These are phyloP conservation scores for Babesia gibsoni DNA, from an alignment of 169 alveolate genomes.

Conservation along the genomic window DNA sequence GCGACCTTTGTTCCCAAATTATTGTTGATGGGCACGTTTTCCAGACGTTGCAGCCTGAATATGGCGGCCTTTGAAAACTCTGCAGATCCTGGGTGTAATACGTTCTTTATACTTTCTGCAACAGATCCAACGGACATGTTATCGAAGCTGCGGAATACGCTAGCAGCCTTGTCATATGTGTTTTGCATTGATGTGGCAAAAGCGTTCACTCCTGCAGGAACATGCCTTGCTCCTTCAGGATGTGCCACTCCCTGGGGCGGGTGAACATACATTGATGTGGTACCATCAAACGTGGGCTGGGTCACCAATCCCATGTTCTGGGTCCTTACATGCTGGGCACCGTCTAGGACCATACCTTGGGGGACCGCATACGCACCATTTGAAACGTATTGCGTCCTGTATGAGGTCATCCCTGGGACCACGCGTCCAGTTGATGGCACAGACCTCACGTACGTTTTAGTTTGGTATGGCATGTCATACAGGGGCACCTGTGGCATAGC, in stretches of 20 bases:
- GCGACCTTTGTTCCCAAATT: conserved; percentile 43
- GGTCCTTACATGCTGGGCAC: too few species aligned
- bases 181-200: conserved; percentile 4
- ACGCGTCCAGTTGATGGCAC: too few species aligned
- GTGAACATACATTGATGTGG: too few species aligned
- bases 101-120: background rate
- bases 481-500: background rate
- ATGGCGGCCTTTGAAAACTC: conserved; percentile 52
- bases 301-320: too few species aligned
- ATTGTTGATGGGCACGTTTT: conserved; percentile 65
- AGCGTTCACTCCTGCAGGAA: background rate
- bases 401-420: too few species aligned
- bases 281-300: too few species aligned
- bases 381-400: too few species aligned
- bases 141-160: conserved; percentile 29
- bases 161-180: conserved; percentile 12
- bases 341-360: too few species aligned
- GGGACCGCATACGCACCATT: too few species aligned
- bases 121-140: conserved; percentile 1
- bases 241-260: too few species aligned
- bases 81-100: conserved; percentile 34
- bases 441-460: too few species aligned
- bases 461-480: background rate
- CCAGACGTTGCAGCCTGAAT: conserved; percentile 65
- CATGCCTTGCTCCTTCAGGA: too few species aligned